phyloP scores from a whole-genome alignment of 2,329 filamentous ascomycete genomes.

The Cryphonectria japonica region DNA sequence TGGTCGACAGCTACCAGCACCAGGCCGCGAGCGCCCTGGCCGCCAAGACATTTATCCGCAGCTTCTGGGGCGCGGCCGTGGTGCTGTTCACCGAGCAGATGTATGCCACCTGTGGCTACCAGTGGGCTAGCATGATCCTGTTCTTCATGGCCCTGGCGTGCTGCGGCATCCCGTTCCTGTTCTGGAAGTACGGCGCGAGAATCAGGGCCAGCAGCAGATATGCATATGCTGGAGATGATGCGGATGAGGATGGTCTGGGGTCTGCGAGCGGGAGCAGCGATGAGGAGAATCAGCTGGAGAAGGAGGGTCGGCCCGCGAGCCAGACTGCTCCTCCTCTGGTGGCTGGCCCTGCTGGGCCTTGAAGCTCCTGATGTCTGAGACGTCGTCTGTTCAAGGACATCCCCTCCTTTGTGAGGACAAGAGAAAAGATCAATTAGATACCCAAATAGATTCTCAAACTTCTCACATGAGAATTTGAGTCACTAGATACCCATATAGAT shows the following conservation, averaged over 20 bases:
- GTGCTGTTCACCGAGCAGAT: constrained; percentile 84
- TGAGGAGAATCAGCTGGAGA: constrained; percentile 6
- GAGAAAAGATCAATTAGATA: neutral
- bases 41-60: constrained; percentile 79
- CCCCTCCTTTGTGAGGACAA: neutral
- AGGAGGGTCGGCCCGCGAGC: neutral
- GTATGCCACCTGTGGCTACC: constrained; percentile 72
- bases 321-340: neutral
- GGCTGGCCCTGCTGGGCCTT: neutral
- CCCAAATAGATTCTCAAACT: neutral
- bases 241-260: constrained; percentile 35
- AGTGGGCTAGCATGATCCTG: constrained; percentile 76
- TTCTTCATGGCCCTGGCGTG: constrained; percentile 77
- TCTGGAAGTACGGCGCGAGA: constrained; percentile 74
- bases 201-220: constrained; percentile 74
- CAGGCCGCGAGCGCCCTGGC: constrained; percentile 82
- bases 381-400: too few relatives aligned
- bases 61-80: constrained; percentile 77
- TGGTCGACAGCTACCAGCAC: constrained; percentile 66
- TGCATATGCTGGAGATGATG: constrained; percentile 68
- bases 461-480: neutral
- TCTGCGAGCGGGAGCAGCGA: neutral
- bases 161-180: constrained; percentile 81
- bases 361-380: neutral
- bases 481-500: neutral